phyloP scores from a whole-genome alignment of 352 stramenopile species.

The Peronosclerospora sorghi region DNA sequence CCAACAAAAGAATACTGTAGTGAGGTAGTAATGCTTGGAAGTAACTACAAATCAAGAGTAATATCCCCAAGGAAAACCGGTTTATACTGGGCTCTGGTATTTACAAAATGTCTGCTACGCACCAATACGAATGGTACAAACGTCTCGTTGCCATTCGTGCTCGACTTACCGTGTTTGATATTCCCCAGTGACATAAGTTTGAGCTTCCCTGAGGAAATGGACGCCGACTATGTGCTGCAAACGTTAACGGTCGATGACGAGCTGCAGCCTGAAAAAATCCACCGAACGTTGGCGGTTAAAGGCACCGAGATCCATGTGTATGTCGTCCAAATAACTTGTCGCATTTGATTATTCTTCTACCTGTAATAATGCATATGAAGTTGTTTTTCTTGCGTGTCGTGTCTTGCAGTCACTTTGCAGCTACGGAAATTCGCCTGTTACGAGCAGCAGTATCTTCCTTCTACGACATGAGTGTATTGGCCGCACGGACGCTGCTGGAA shows the following conservation, averaged over 20 bases:
- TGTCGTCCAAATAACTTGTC: conserved; percentile 6
- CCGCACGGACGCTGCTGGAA: conserved; percentile 66
- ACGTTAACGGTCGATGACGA: conserved; percentile 83
- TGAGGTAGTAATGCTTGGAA: too few species aligned
- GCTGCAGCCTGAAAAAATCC: conserved; percentile 81
- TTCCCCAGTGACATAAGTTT: conserved; percentile 42
- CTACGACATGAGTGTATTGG: conserved; percentile 77
- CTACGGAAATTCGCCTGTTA: conserved; percentile 74
- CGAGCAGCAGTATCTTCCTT: conserved; percentile 78
- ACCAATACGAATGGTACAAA: conserved; percentile 71
- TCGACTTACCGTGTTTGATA: neutral
- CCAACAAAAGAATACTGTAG: too few species aligned
- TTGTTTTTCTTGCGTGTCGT: neutral
- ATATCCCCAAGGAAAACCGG: too few species aligned
- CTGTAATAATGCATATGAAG: neutral
- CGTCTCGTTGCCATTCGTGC: neutral
- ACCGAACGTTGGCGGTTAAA: conserved; percentile 52
- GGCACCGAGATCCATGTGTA: conserved; percentile 61
- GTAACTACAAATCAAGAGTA: too few species aligned
- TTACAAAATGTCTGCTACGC: conserved; percentile 20
- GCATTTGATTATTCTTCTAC: neutral
- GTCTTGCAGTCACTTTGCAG: conserved; percentile 56
- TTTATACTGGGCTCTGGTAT: too few species aligned
- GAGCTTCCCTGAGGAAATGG: conserved; percentile 49
- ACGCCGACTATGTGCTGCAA: conserved; percentile 59